These are phyloP conservation scores for Phoenix dactylifera DNA, from an alignment of 176 grass and related monocot genomes.

Conservation along the genomic window DNA sequence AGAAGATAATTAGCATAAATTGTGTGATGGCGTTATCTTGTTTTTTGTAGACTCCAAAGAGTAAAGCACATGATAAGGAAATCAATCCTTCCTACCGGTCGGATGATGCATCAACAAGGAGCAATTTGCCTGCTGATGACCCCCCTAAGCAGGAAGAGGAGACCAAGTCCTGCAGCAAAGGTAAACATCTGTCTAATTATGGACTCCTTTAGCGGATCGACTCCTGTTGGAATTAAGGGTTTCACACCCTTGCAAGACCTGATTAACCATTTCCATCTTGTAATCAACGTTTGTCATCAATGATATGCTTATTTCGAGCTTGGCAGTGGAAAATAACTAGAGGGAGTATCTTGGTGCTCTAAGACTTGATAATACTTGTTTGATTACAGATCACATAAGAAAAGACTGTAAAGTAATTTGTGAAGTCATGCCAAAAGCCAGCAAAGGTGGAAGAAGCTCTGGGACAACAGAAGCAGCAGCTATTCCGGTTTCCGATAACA, in stretches of 20 bases:
- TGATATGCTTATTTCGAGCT: too few species aligned
- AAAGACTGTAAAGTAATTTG: conserved; percentile 29
- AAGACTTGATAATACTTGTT: conserved; percentile 4
- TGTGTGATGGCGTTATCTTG: not conserved
- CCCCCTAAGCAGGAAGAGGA: conserved; percentile 28
- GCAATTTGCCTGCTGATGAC: conserved; percentile 25
- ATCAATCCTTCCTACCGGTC: conserved; percentile 15
- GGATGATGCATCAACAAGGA: conserved; percentile 27
- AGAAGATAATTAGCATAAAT: not conserved
- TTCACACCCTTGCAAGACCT: too few species aligned
- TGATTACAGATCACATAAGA: conserved; percentile 19
- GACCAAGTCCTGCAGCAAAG: conserved; percentile 25
- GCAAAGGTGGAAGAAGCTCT: conserved; percentile 9
- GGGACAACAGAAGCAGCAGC: conserved; percentile 13
- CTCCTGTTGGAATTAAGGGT: too few species aligned
- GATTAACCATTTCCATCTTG: too few species aligned
- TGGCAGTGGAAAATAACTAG: not conserved
- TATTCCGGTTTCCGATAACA: conserved; percentile 4
- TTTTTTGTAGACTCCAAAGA: conserved; percentile 35
- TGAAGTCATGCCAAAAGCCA: conserved; percentile 27
- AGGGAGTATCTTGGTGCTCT: not conserved
- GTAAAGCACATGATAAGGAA: conserved; percentile 24
- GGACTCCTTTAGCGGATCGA: too few species aligned
- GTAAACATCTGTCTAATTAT: conserved; percentile 12
- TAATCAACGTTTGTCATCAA: too few species aligned